Evolutionary conservation across 768 basidiomycete genomes (phyloP), one percentile per base, ranked within the genome.

Genomic region (Podaxis mareebaensis): DNA sequence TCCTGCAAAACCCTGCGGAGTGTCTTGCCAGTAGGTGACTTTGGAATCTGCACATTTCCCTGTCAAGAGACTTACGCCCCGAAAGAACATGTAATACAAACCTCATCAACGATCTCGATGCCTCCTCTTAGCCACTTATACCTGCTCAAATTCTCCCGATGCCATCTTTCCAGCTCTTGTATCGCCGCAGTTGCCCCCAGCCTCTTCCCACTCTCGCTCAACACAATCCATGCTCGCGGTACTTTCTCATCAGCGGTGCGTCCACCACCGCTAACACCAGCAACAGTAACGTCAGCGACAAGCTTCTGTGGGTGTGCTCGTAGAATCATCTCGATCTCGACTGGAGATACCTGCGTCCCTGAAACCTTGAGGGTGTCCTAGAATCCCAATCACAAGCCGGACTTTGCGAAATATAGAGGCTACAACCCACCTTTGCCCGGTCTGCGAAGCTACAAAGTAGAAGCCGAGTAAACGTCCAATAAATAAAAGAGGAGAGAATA

Each of bases 351-450:
- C 73, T 93, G 92, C 58, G 78, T 78, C 4, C 91, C 92, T 0
- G 89, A 91, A 2, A 93, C 81, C 70, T 93, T 93, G 22, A 93
- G 78, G 0, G 85, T 91, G 68, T 93, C 92, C 86, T 91, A 54
- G 24, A 49, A 53, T 12, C 28, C 33, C 54, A 10, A 26, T 54
- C 12, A 28, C 13, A 17, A 39, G 24, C 20, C 22, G 5, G 8
- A 13, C 20, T 15, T 20, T 33, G n/a, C 3, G 5, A 12, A 17
- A 57, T 20, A 51, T 20, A 11, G 46, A 15, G 39, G 55, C 40
- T 40, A 5, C 2, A 22, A 63, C 64, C 30, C 55, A 88, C 89
- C 82, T 93, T 93, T 24, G 80, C 79, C 56, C 92, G 81, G 71
- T 93, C 91, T 10, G 85, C 85, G 66, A 85, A 92, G 72, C 89